A percentile compares a stretch with the other conserved stretches of the same genome.
phyloP scores from a whole-genome alignment of 2,329 filamentous ascomycete species.

The Cladosporium halotolerans region DNA sequence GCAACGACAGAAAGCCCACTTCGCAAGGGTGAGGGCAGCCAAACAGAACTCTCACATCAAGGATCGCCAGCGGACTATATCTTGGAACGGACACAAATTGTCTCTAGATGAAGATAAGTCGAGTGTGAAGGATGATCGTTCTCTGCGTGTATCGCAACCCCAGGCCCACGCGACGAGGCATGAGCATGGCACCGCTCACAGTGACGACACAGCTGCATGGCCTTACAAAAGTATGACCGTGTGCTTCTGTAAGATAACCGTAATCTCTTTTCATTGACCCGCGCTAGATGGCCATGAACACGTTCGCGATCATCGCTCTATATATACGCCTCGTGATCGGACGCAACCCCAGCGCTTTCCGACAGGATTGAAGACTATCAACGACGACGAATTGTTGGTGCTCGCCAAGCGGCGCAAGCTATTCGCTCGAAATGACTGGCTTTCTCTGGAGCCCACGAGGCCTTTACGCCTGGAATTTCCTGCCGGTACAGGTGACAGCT shows the following conservation, averaged over 20 bases:
- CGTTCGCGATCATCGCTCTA: neutral
- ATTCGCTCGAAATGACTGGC: slow-evolving; percentile 27
- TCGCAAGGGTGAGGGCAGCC: slow-evolving; percentile 34
- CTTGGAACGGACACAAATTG: too few relatives aligned
- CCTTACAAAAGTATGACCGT: too few relatives aligned
- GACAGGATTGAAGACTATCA: neutral
- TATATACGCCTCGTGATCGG: neutral
- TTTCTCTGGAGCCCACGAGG: slow-evolving; percentile 22
- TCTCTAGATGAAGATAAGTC: too few relatives aligned
- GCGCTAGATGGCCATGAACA: too few relatives aligned
- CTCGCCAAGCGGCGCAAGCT: slow-evolving; percentile 20
- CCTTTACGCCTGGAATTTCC: slow-evolving; percentile 24
- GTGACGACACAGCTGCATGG: slow-evolving; percentile 3
- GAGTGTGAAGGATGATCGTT: too few relatives aligned
- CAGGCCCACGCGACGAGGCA: too few relatives aligned
- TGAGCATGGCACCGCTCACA: neutral
- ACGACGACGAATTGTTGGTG: slow-evolving; percentile 16
- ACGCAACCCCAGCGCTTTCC: neutral
- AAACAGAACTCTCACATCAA: neutral
- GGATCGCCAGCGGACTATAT: too few relatives aligned
- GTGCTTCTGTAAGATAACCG: too few relatives aligned
- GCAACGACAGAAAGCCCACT: slow-evolving; percentile 42
- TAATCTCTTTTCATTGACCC: too few relatives aligned
- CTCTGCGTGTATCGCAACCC: neutral
- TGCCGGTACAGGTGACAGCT: slow-evolving; percentile 16